Evolutionary conservation across 352 stramenopile species (phyloP), one percentile per base, ranked within the genome.

Genomic region (Globisporangium polare): DNA sequence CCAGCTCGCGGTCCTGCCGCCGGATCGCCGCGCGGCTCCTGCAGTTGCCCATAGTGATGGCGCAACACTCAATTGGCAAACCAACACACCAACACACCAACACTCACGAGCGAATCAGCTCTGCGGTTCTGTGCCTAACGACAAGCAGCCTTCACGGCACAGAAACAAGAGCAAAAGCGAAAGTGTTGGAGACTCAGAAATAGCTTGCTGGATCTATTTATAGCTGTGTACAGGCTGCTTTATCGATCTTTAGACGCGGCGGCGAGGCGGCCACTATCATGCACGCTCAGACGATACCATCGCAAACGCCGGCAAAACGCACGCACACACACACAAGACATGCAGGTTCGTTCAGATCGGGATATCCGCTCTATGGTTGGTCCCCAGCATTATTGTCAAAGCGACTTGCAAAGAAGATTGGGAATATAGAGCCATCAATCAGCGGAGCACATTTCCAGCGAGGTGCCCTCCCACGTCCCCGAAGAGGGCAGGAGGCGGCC

Each of bases 401-500:
- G 64, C 64, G 85, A 90, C 80, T 91, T 88, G 83, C 82, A 90
- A 65, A 92, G 75, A 90, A 92, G 85, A 94, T 81, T 92, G 83
- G 85, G 85, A 94, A 94, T 94, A 94, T 94, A 87, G 83, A 92
- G 85, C 85, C 83, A 88, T 94, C 85, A 81, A 94, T 90, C 85
- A 62, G 67, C 80, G 85, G 85, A 93, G 83, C 83, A 90, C 63
- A 53, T 83, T 90, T 92, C 86, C 74, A 81, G 76, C 69, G 64
- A 66, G 76, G 64, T 20, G 49, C 49, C 22, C 27, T 6, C 61
- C 22, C 53, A 39, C 41, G 5, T 10, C 18, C 18, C 41, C 41
- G 41, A 46, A 46, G 41, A 20, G 18, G 37, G 18, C 41, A 46
- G 54, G 52, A 74, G 20, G 50, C 60, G 39, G 15, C 68, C 70